phyloP scores from a whole-genome alignment of 1,139 yeast species.

The Pichia sp. region DNA sequence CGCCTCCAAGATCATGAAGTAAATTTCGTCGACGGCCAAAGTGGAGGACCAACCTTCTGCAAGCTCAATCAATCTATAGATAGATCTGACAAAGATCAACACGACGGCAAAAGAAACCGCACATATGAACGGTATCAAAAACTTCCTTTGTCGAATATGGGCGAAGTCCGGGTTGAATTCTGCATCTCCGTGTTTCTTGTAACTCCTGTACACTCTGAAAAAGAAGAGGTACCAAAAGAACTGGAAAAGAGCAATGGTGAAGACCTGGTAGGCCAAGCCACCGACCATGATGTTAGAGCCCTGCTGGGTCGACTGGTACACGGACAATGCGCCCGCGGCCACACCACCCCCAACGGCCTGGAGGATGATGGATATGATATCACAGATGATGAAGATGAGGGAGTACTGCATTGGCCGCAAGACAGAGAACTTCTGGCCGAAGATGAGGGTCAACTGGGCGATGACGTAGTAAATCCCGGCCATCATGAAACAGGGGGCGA shows the following conservation, averaged over 20 bases:
- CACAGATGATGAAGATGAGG: slow-evolving; percentile 39
- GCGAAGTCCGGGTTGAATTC: slow-evolving; percentile 39
- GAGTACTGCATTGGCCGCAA: slow-evolving; percentile 79
- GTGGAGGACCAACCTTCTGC: slow-evolving; percentile 74
- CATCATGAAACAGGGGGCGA: slow-evolving; percentile 87
- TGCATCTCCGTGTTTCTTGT: slow-evolving; percentile 22
- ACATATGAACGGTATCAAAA: slow-evolving; percentile 47
- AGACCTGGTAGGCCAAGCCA: slow-evolving; percentile 76
- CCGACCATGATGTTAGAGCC: slow-evolving; percentile 72
- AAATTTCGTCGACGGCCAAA: slow-evolving; percentile 66
- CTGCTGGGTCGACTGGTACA: slow-evolving; percentile 33
- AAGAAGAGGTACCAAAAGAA: slow-evolving; percentile 53
- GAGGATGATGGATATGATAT: slow-evolving; percentile 49
- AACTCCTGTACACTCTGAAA: slow-evolving; percentile 39
- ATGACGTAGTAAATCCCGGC: slow-evolving; percentile 78
- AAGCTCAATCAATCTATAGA: slow-evolving; percentile 77
- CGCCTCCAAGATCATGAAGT: slow-evolving; percentile 73
- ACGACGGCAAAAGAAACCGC: slow-evolving; percentile 52
- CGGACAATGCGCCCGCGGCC: slow-evolving; percentile 40
- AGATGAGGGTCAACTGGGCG: slow-evolving; percentile 68
- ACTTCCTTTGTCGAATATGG: slow-evolving; percentile 38
- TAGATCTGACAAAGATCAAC: slow-evolving; percentile 65
- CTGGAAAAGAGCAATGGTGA: slow-evolving; percentile 64
- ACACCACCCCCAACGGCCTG: slow-evolving; percentile 87
- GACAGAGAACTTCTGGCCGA: slow-evolving; percentile 58